Base-by-base conservation (phyloP, 2,329 filamentous ascomycete genomes). In the Elsinoe necatrix region DNA sequence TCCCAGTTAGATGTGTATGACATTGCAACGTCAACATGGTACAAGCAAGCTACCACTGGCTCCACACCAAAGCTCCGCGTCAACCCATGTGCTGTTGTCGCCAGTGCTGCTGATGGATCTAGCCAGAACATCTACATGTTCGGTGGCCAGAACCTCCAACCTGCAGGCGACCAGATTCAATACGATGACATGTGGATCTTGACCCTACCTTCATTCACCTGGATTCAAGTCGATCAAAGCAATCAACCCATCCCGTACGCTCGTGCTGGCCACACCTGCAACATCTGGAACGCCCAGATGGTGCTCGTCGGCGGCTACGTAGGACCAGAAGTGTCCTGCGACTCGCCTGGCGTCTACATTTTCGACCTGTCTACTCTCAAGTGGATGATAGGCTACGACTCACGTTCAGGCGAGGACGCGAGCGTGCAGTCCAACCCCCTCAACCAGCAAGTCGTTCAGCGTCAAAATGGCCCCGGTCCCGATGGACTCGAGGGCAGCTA, bases 1-100 rank as follows among this genome's bases (percentile, higher is more conserved):
- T 89, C 83, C 50, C 77, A 80, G 14, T 84, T 91, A 37, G 85
- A 91, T 62, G 81, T 92, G n/a, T 93, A 89, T 68, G 88, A 93
- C 64, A 80, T 92, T 57, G 85, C 80, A 3, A 78, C 72, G 27
- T 76, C 80, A 2, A 79, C 75, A 5, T 93, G 88, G 88, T 88
- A 86, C 66, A 84, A 83, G 63, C 88, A 93, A 68, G 73, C 78
- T 2, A 88, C 87, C 0, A 76, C 74, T 2, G 82, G 80, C 1
- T 75, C 76, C 0, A 77, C 76, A 3, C 84, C 85, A 0, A 72
- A 77, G 0, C 82, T 73, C 68, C 80, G 70, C 66, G 86, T 71
- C 68, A 86, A 77, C 77, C 85, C 66, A 0, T 93, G 89, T 65
- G 84, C 87, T 2, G 85, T 89, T 0, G 81, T 89, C 1, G 86